A percentile compares a stretch with the other conserved stretches of the same genome.
phyloP scores from a whole-genome alignment of 306 rosid genomes.

The Corylus heterophylla region DNA sequence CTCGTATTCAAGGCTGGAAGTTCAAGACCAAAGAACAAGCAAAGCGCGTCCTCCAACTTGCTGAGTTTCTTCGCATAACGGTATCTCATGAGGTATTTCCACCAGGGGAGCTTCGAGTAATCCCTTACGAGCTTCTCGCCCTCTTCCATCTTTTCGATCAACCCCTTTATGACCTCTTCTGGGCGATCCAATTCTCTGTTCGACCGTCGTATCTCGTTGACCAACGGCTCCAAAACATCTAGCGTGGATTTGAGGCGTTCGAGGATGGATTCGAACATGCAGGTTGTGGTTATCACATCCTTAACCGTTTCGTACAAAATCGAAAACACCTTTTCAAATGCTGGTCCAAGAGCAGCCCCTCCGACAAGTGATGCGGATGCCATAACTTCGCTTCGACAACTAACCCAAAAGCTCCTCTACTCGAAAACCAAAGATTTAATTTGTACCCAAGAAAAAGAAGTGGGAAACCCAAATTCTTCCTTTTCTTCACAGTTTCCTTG shows the following conservation, averaged over 20 bases:
- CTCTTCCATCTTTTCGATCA: not conserved
- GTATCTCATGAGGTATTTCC: not conserved
- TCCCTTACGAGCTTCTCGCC: not conserved
- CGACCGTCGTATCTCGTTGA: conserved; percentile 1
- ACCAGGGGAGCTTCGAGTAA: not conserved
- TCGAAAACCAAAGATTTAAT: too few species aligned
- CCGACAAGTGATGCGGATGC: not conserved
- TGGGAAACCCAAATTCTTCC: not conserved
- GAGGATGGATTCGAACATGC: conserved; percentile 14
- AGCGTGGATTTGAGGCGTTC: conserved; percentile 6
- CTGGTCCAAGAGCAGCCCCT: conserved; percentile 14
- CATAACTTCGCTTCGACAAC: not conserved
- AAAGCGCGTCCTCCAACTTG: not conserved
- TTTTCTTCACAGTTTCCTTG: not conserved
- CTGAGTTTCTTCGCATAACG: conserved; percentile 3
- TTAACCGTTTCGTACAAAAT: not conserved
- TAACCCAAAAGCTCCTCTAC: not conserved
- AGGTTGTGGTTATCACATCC: not conserved
- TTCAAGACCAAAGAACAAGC: not conserved
- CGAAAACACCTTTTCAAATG: not conserved
- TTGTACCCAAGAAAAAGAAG: too few species aligned
- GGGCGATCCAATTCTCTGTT: not conserved
- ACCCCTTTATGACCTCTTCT: not conserved
- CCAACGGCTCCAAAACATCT: not conserved
- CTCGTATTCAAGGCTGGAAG: not conserved